These are phyloP conservation scores for Quercus phellos DNA, from an alignment of 331 rosid genomes.

Conservation along the genomic window DNA sequence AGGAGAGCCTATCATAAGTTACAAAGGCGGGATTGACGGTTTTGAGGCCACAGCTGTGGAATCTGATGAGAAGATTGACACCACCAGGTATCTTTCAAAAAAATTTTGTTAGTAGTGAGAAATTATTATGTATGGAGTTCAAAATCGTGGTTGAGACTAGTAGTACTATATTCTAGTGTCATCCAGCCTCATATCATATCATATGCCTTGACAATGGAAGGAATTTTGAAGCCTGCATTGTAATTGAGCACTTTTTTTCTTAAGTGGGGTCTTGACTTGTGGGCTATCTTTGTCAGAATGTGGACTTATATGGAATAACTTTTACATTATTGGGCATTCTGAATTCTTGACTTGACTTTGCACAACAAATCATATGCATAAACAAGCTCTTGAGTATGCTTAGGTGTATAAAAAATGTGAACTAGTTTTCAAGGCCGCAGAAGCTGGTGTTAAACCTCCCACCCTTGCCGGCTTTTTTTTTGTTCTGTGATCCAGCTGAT, in stretches of 20 bases:
- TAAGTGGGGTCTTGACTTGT: background rate
- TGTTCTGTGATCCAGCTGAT: background rate
- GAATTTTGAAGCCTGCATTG: background rate
- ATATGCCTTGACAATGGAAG: conserved; percentile 7
- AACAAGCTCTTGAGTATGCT: background rate
- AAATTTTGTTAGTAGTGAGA: background rate
- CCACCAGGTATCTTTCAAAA: conserved; percentile 59
- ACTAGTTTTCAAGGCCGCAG: background rate
- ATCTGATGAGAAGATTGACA: conserved; percentile 79
- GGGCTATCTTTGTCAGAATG: conserved; percentile 2
- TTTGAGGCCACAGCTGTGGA: conserved; percentile 96
- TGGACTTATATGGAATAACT: background rate
- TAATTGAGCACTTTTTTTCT: background rate
- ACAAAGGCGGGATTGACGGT: conserved; percentile 73
- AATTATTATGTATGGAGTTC: background rate
- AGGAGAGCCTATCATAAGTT: conserved; percentile 93
- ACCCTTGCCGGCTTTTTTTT: background rate
- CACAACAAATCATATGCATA: background rate
- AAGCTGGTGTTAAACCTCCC: background rate
- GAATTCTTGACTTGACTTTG: background rate
- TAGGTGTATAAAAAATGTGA: background rate
- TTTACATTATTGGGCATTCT: background rate
- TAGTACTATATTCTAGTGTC: background rate
- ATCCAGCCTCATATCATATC: background rate
- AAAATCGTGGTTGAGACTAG: background rate